phyloP scores from a whole-genome alignment of 163 green algal genomes.

The Prototheca cutis region DNA sequence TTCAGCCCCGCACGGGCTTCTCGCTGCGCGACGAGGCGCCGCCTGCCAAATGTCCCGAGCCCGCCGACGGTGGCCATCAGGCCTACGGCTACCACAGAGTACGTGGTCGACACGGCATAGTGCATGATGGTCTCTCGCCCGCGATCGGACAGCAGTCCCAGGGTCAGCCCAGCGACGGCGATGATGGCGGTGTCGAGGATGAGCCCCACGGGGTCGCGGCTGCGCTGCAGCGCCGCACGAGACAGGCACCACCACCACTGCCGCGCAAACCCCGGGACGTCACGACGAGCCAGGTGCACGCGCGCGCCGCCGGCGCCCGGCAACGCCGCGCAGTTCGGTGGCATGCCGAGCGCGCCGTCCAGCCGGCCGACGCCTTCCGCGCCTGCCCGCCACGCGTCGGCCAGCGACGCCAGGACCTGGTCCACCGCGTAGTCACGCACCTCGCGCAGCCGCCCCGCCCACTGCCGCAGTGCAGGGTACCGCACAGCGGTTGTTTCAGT shows the following conservation, averaged over 20 bases:
- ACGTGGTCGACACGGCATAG: constrained; percentile 32
- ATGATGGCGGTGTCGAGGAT: constrained; percentile 46
- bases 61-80: constrained; percentile 35
- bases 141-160: constrained; percentile 43
- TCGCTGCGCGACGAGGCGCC: constrained; percentile 31
- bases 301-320: too few species aligned
- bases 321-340: too few species aligned
- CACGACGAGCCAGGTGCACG: neutral
- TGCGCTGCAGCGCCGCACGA: constrained; percentile 21
- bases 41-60: constrained; percentile 34
- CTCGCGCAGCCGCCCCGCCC: neutral
- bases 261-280: constrained; percentile 11
- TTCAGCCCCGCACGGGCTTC: constrained; percentile 37
- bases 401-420: neutral
- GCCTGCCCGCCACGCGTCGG: neutral
- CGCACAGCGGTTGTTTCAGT: too few species aligned
- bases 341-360: neutral
- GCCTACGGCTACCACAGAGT: constrained; percentile 38
- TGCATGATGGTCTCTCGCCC: constrained; percentile 38
- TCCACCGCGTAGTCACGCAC: neutral
- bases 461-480: neutral
- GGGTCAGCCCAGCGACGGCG: constrained; percentile 35
- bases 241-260: constrained; percentile 34
- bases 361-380: neutral
- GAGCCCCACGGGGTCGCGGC: constrained; percentile 34